phyloP scores from a whole-genome alignment of 495 filamentous ascomycete species.

The Parmelia sp. region DNA sequence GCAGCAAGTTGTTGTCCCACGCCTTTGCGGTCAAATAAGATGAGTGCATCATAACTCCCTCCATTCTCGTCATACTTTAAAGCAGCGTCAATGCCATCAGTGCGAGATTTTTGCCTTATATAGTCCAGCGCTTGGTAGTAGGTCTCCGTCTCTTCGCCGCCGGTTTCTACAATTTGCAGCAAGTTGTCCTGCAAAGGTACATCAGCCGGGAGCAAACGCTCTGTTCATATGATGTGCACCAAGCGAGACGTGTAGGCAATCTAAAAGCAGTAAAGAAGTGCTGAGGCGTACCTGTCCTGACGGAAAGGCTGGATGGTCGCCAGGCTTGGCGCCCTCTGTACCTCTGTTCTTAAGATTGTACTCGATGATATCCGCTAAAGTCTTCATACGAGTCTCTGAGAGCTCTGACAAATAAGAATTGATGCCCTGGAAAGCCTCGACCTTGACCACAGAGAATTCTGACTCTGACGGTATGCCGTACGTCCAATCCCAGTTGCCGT shows the following conservation, averaged over 20 bases:
- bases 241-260: not conserved
- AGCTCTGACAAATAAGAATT: conserved; percentile 26
- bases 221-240: not conserved
- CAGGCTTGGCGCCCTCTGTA: conserved; percentile 23
- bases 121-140: conserved; percentile 22
- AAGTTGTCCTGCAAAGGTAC: conserved; percentile 17
- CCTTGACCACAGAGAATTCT: conserved; percentile 28
- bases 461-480: conserved; percentile 21
- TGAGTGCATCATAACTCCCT: conserved; percentile 18
- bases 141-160: conserved; percentile 12
- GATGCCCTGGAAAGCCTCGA: conserved; percentile 29
- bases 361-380: conserved; percentile 22
- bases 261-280: not conserved
- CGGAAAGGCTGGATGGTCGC: conserved; percentile 25
- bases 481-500: conserved; percentile 29
- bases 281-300: conserved; percentile 19
- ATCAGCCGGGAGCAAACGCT: not conserved
- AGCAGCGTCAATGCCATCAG: conserved; percentile 28
- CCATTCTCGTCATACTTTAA: conserved; percentile 6
- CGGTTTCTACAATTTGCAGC: conserved; percentile 11
- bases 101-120: conserved; percentile 18
- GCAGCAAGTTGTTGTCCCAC: conserved; percentile 28
- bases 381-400: conserved; percentile 19
- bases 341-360: conserved; percentile 23
- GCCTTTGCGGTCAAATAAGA: conserved; percentile 27